phyloP scores from a whole-genome alignment of 139 green algal genomes.

The Micractinium conductrix region DNA sequence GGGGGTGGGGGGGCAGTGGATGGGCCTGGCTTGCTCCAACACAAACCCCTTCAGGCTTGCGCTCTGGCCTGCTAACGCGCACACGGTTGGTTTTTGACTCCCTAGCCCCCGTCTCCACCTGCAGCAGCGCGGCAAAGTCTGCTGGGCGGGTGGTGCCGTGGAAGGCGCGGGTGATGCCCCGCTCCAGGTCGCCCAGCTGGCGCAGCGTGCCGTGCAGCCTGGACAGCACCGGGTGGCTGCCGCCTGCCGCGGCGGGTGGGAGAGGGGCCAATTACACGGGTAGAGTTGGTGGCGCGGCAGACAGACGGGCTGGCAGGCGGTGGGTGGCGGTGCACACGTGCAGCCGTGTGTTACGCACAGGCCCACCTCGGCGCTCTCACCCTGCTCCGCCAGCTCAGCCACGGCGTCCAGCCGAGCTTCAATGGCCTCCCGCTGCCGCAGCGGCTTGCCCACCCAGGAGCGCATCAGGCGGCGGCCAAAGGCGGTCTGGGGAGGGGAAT shows the following conservation, averaged over 20 bases:
- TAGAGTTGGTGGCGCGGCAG: too few relatives aligned
- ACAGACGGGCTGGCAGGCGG: too few relatives aligned
- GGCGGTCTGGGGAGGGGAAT: conserved; percentile 52
- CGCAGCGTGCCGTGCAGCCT: conserved; percentile 32
- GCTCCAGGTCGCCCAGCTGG: conserved; percentile 78
- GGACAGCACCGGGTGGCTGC: conserved; percentile 20
- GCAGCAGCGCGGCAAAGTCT: conserved; percentile 72
- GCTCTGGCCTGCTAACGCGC: too few relatives aligned
- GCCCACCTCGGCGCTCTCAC: neutral
- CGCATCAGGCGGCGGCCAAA: conserved; percentile 76
- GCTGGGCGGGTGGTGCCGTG: conserved; percentile 78
- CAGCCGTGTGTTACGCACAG: neutral
- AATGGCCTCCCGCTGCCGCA: conserved; percentile 59
- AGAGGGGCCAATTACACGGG: too few relatives aligned
- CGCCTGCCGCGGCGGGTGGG: conserved; percentile 5
- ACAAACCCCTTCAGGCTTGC: too few relatives aligned
- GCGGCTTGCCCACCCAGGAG: conserved; percentile 77
- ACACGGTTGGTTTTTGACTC: too few relatives aligned
- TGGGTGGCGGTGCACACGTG: neutral
- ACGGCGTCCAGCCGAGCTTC: conserved; percentile 76
- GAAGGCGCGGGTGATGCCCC: conserved; percentile 72
- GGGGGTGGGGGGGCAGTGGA: too few relatives aligned
- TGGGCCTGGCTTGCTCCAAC: too few relatives aligned
- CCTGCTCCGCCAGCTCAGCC: conserved; percentile 62
- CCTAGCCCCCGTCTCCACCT: too few relatives aligned